Evolutionary conservation across 208 protist genomes (phyloP), one percentile per base, ranked within the genome.

Genomic region (Trypanosoma mega): DNA sequence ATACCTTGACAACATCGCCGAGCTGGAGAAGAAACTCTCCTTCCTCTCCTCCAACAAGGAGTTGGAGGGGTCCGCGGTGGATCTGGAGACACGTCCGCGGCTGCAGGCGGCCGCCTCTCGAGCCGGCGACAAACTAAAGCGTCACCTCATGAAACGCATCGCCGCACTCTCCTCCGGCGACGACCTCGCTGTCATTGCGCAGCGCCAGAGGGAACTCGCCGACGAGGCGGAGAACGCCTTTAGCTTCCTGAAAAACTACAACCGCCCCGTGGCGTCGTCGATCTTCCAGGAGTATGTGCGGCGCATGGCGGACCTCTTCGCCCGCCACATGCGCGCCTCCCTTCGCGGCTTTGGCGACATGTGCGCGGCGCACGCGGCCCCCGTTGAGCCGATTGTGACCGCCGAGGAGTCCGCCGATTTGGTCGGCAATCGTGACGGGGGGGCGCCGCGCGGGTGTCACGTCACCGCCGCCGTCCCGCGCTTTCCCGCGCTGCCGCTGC

Each of bases 61-160:
- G 12, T 74, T 94, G 8, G 71, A 87, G 62, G 64, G 77, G 55
- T 91, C 85, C 8, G 80, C 85, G 5, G 85, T 94, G 21, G 82
- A 90, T 62, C 74, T 85, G 51, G 85, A 94, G 52, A 87, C 84
- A 23, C 77, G 85, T 1, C 88, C 88, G 0, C 87, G 87, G 44
- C 69, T 94, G 44, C 73, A 74, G 36, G 51, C 69, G 24, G 80
- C 88, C 3, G 88, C 88, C 3, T 36, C 74, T n/a, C 72, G 75
- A 36, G 88, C 88, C 18, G 88, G 88, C n/a, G 78, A 84, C 56
- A 91, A 92, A 57, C 73, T 94, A 27, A 72, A 85, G 34, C 77
- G 78, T 11, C 91, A 84, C 56, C 72, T 94, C 36, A 72, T 61
- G 3, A 68, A 78, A 57, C 51, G 68, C 31, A 83, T 94, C 29